A percentile compares a stretch with the other conserved stretches of the same genome.
Conservation (phyloP, 176 grass and related monocot species). For the Hsuehochloa calcarea region DNA sequence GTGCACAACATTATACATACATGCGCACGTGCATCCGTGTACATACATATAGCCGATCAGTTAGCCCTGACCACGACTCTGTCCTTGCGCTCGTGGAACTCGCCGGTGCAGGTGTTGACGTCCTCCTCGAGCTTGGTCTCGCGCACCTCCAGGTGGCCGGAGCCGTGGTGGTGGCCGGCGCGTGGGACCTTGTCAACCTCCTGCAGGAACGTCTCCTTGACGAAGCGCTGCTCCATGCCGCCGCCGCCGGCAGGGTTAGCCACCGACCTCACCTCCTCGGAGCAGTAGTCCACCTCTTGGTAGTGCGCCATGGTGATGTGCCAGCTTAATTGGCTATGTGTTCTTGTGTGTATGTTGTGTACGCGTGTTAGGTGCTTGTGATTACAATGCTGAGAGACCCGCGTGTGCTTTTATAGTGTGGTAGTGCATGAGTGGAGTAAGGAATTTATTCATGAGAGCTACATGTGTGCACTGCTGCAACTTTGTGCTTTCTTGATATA, state of each 20-base stretch:
- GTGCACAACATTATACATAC: neutral
- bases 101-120: conserved; percentile 45
- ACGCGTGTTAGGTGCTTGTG: neutral
- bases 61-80: conserved; percentile 22
- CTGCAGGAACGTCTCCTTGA: conserved; percentile 40
- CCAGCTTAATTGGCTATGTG: neutral
- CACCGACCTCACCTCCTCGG: conserved; percentile 50
- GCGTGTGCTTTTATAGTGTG: conserved; percentile 31
- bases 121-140: conserved; percentile 48
- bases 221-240: conserved; percentile 31
- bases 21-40: neutral
- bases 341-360: neutral
- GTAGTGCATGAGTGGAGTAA: neutral
- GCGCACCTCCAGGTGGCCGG: conserved; percentile 23
- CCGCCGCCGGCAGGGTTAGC: conserved; percentile 5
- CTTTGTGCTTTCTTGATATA: too few relatives aligned
- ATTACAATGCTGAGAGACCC: neutral
- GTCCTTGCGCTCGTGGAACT: conserved; percentile 54
- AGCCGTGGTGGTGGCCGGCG: neutral
- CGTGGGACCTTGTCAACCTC: conserved; percentile 34
- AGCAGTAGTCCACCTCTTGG: conserved; percentile 45
- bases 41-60: neutral
- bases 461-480: neutral
- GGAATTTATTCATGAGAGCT: conserved; percentile 21
- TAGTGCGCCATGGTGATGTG: conserved; percentile 29